A percentile compares a stretch with the other conserved stretches of the same genome.
Evolutionary conservation across 805 yeast genomes (phyloP).

Genomic region (Suhomyces sp.): DNA sequence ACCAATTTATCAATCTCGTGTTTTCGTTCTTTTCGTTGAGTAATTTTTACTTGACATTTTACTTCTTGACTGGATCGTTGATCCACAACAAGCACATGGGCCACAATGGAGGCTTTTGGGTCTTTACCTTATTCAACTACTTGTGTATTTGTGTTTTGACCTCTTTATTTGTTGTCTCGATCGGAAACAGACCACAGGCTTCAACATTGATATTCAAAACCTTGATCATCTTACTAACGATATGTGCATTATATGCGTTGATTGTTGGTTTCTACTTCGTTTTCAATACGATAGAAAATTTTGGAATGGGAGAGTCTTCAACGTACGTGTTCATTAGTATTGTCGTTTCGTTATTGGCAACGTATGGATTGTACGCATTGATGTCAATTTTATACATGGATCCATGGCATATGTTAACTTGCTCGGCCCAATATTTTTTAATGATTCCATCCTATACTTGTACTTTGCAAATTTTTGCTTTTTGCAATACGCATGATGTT

Average conservation of each 20-base stretch:
- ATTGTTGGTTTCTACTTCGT: conserved; percentile 82
- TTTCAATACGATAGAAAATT: conserved; percentile 44
- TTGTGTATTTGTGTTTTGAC: conserved; percentile 77
- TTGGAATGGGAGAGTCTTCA: conserved; percentile 41
- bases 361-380: conserved; percentile 83
- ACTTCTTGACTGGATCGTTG: conserved; percentile 69
- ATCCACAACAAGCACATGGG: conserved; percentile 44
- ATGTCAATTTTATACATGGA: conserved; percentile 85
- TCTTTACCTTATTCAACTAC: conserved; percentile 84
- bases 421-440: conserved; percentile 82
- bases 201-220: conserved; percentile 74
- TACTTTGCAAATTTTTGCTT: conserved; percentile 91
- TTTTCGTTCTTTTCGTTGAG: conserved; percentile 27
- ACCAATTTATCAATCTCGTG: conserved; percentile 20
- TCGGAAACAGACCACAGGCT: conserved; percentile 98
- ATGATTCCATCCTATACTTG: conserved; percentile 90
- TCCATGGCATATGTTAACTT: conserved; percentile 94
- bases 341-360: conserved; percentile 79
- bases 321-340: conserved; percentile 65
- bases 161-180: conserved; percentile 85
- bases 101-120: conserved; percentile 72
- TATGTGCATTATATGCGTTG: conserved; percentile 80
- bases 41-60: conserved; percentile 27
- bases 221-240: conserved; percentile 67
- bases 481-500: conserved; percentile 97